Evolutionary conservation across 73 alveolate genomes (phyloP).

Genomic region (Paramecium biaurelia): DNA sequence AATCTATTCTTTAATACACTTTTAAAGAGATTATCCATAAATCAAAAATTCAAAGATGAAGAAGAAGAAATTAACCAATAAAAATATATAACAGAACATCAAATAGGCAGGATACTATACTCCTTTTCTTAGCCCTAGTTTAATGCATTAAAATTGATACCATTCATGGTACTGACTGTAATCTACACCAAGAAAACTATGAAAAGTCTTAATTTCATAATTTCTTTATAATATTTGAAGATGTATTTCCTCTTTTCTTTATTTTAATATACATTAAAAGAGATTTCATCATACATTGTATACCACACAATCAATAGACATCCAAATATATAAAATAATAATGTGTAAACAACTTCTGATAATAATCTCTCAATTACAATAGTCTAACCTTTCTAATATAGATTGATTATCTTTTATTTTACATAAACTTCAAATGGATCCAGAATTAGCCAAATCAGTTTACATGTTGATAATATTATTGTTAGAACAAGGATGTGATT

Average conservation of each 20-base stretch:
- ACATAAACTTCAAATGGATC: slow-evolving; percentile 37
- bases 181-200: background rate
- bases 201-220: background rate
- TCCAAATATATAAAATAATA: background rate
- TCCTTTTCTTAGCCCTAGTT: background rate
- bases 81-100: background rate
- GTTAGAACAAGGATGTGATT: background rate
- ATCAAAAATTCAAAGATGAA: background rate
- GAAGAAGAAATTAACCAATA: background rate
- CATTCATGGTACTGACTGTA: slow-evolving; percentile 12
- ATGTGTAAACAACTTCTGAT: background rate
- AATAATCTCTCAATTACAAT: background rate
- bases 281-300: slow-evolving; percentile 47
- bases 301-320: slow-evolving; percentile 25
- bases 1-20: background rate
- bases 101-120: background rate
- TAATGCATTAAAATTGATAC: background rate
- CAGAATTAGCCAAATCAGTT: background rate
- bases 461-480: background rate
- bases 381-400: background rate
- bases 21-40: background rate
- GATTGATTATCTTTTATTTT: background rate
- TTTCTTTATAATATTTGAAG: slow-evolving; percentile 25
- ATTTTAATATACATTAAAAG: background rate
- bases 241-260: background rate